phyloP scores from a whole-genome alignment of 495 filamentous ascomycete species.

The Talaromyces thailandensis region DNA sequence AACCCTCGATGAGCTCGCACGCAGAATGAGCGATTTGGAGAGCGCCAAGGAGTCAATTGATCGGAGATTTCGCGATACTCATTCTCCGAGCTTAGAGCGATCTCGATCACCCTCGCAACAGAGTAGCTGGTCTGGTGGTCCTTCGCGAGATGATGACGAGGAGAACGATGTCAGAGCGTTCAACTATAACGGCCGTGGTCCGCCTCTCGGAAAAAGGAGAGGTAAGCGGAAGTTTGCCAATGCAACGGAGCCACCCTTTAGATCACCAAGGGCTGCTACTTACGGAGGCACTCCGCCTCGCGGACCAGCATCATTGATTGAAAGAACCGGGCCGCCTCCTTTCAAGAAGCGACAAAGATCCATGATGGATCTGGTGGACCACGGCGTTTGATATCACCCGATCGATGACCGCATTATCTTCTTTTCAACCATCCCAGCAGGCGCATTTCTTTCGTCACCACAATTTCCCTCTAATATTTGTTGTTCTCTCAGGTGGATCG shows the following conservation, averaged over 20 bases:
- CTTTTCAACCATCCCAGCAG: not conserved
- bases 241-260: not conserved
- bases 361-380: not conserved
- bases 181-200: not conserved
- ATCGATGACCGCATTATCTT: not conserved
- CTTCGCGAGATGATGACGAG: not conserved
- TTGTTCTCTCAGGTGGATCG: not conserved
- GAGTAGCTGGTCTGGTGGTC: not conserved
- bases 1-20: not conserved
- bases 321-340: not conserved
- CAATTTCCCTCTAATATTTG: not conserved
- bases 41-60: not conserved
- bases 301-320: not conserved
- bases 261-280: not conserved
- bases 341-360: constrained; percentile 1
- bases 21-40: not conserved
- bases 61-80: not conserved
- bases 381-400: not conserved
- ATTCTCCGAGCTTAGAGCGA: not conserved
- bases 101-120: not conserved
- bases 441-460: not conserved
- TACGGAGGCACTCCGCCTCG: not conserved
- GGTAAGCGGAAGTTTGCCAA: constrained; percentile 8
- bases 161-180: not conserved
- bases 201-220: constrained; percentile 9